Conservation (phyloP, 768 basidiomycete genomes). For the Phanerochaete carnosa region DNA sequence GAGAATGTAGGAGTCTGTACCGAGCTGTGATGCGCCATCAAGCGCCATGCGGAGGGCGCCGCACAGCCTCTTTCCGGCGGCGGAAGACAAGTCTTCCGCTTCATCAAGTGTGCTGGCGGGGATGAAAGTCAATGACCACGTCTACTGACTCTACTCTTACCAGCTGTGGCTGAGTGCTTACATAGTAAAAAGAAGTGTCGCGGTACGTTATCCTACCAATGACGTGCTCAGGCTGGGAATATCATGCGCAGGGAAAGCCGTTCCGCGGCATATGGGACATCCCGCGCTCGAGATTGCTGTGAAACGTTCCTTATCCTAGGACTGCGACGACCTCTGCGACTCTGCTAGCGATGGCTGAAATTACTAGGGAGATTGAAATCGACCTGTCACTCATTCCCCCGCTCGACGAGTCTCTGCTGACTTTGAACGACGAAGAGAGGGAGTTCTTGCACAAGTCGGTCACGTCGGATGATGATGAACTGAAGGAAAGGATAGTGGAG, state of each 20-base stretch:
- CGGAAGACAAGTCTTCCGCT: no score
- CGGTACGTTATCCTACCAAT: background rate
- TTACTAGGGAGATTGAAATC: constrained; percentile 4
- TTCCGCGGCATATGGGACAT: background rate
- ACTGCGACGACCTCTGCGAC: no score
- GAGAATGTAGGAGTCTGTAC: no score
- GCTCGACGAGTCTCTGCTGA: constrained; percentile 20
- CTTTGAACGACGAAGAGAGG: constrained; percentile 14
- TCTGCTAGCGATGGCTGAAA: background rate
- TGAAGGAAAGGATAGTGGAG: constrained; percentile 19
- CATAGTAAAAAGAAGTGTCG: background rate
- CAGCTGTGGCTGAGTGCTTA: no score
- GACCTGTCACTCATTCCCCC: constrained; percentile 13
- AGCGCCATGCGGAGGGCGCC: no score
- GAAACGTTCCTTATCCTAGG: no score
- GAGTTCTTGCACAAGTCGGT: constrained; percentile 23
- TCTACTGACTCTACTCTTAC: no score
- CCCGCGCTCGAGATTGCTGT: no score
- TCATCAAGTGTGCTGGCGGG: no score
- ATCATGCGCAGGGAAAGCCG: background rate
- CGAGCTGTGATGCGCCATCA: no score
- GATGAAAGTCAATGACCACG: no score
- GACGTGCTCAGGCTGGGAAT: background rate
- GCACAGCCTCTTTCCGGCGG: no score
- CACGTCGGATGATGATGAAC: constrained; percentile 18